Base-by-base conservation (phyloP, 306 rosid species). In the Cyamopsis tetragonoloba region DNA sequence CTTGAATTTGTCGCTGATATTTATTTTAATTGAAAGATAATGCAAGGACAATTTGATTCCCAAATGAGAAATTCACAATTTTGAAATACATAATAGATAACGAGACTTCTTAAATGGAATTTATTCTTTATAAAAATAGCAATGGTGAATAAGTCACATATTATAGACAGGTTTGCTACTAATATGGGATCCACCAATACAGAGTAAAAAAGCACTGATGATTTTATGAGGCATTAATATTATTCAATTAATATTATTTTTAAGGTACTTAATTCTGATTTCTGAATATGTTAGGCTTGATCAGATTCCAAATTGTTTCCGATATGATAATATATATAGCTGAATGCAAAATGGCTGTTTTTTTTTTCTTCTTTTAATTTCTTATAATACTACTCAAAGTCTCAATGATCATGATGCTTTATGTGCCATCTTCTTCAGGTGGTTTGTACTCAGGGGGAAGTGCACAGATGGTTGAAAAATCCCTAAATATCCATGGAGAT, bases 361-460 rank as follows among this genome's bases (percentile, higher is more conserved):
- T 55, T 55, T 64, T 64, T 71, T 24, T 22, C 39, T 5, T n/a
- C n/a, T n/a, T n/a, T 13, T 15, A 15, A 4, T 4, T 44, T 37
- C n/a, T 19, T 10, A 47, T 35, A 42, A 46, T 38, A 48, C 39
- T 64, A 24, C 49, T 47, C 28, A 57, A n/a, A n/a, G n/a, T n/a
- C n/a, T n/a, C n/a, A n/a, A 30, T 51, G 37, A 20, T 51, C 54
- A 70, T 22, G 49, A 44, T 61, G 23, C 44, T 23, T 77, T 12
- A 15, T 47, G 19, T 59, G 11, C 56, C 69, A 37, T 77, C 60
- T 43, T 75, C 47, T 84, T 41, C 85, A 93, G 99, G 99, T 56
- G 97, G 96, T 30, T 72, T 93, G 83, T 93, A 93, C 85, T 93
- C 99, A 0, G 99, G 99, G 23, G 99, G 99, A 23, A 84, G 97